These are phyloP conservation scores for Primulina eburnea DNA, from an alignment of 257 asterid genomes.

Conservation along the genomic window DNA sequence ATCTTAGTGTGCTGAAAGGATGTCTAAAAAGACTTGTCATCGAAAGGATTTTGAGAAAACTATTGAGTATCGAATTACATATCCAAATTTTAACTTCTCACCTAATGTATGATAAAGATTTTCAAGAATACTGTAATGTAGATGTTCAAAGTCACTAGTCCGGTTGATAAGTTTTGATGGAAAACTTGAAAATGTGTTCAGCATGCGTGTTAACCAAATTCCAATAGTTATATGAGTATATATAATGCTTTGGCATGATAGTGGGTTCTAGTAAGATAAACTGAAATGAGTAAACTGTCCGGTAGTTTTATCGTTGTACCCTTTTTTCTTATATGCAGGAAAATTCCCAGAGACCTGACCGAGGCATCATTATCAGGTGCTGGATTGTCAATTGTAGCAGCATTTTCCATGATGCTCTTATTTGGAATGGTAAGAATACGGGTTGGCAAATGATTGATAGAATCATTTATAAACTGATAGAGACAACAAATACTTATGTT, in stretches of 20 bases:
- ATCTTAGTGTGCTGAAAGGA: too few relatives aligned
- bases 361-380: conserved; percentile 95
- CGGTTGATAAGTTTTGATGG: conserved; percentile 7
- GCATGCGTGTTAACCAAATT: background rate
- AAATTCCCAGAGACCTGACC: conserved; percentile 82
- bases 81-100: conserved; percentile 1
- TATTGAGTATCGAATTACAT: background rate
- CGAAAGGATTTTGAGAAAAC: conserved; percentile 1
- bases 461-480: conserved; percentile 14
- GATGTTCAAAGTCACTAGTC: background rate
- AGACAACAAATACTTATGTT: background rate
- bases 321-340: conserved; percentile 50
- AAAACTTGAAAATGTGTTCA: background rate
- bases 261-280: background rate
- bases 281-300: background rate
- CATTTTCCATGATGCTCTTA: conserved; percentile 70
- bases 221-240: background rate
- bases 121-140: conserved; percentile 1
- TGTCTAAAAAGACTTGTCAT: background rate
- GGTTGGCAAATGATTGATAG: conserved; percentile 13
- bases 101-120: background rate
- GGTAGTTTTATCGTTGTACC: conserved; percentile 6
- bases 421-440: conserved; percentile 83
- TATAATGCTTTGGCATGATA: background rate
- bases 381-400: conserved; percentile 86